Evolutionary conservation across 371 early-diverging fungal species (phyloP).

Genomic region (Rhizopus arrhizus): DNA sequence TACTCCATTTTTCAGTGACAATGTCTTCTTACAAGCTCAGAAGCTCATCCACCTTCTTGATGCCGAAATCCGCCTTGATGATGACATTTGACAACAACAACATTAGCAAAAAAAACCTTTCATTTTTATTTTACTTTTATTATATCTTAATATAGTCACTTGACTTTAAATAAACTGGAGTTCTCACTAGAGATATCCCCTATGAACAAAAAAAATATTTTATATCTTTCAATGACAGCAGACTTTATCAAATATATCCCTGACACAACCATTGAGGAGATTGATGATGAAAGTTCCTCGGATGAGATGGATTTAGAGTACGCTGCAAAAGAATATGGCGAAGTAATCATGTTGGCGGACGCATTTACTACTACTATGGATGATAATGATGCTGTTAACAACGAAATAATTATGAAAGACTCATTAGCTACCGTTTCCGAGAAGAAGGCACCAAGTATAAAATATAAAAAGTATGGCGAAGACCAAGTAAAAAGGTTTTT

Average conservation of each 20-base stretch:
- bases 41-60: no score
- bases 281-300: not conserved
- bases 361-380: conserved; percentile 4
- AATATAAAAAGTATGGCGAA: conserved; percentile 13
- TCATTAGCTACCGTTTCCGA: conserved; percentile 10
- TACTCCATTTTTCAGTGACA: no score
- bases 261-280: not conserved
- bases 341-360: conserved; percentile 5
- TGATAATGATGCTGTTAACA: conserved; percentile 5
- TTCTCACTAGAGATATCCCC: no score
- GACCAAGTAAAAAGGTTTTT: conserved; percentile 9
- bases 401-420: conserved; percentile 9
- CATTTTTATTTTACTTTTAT: no score
- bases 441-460: conserved; percentile 3
- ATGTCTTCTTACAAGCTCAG: no score
- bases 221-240: not conserved
- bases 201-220: no score
- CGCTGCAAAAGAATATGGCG: conserved; percentile 8
- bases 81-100: no score
- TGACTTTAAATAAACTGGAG: no score
- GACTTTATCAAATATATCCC: conserved; percentile 3
- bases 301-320: conserved; percentile 3
- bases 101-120: no score
- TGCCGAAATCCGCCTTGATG: no score
- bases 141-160: no score